A percentile compares a stretch with the other conserved stretches of the same genome.
Conservation (phyloP, 2,329 filamentous ascomycete species). For the Sarocladium strictum region DNA sequence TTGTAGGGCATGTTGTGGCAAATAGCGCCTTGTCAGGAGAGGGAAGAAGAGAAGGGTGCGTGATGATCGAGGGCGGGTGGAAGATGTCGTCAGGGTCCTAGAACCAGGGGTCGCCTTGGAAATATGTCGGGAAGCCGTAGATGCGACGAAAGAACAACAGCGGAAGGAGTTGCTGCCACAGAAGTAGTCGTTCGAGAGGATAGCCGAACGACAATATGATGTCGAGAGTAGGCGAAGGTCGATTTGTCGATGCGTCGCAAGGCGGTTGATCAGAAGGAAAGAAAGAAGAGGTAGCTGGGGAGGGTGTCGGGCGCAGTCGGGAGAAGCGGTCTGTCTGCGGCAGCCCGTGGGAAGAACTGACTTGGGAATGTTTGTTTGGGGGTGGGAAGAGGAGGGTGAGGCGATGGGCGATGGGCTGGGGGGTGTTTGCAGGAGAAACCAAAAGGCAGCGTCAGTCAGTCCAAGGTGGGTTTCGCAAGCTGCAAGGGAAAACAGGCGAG, state of each 20-base stretch:
- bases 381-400: not conserved
- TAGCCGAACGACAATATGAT: conserved; percentile 10
- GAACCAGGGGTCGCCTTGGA: not conserved
- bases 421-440: too few relatives aligned
- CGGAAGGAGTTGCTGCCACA: not conserved
- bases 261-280: not conserved
- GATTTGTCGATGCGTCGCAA: not conserved
- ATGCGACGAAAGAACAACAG: conserved; percentile 10
- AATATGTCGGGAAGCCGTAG: not conserved
- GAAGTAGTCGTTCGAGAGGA: conserved; percentile 5
- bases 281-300: not conserved
- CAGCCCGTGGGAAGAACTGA: not conserved
- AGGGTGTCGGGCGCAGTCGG: conserved; percentile 8
- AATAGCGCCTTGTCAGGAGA: not conserved
- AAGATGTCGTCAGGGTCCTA: conserved; percentile 9
- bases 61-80: conserved; percentile 3
- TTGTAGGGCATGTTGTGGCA: conserved; percentile 76
- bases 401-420: not conserved
- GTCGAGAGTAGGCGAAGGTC: not conserved
- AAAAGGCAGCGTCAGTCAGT: not conserved
- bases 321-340: conserved; percentile 10
- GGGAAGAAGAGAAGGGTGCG: conserved; percentile 1
- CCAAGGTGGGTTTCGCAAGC: conserved; percentile 4
- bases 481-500: conserved; percentile 9
- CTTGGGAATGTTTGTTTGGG: conserved; percentile 9